Conservation (phyloP, 192 early-diverging fungal genomes). For the Tieghemiomyces parasiticus region DNA sequence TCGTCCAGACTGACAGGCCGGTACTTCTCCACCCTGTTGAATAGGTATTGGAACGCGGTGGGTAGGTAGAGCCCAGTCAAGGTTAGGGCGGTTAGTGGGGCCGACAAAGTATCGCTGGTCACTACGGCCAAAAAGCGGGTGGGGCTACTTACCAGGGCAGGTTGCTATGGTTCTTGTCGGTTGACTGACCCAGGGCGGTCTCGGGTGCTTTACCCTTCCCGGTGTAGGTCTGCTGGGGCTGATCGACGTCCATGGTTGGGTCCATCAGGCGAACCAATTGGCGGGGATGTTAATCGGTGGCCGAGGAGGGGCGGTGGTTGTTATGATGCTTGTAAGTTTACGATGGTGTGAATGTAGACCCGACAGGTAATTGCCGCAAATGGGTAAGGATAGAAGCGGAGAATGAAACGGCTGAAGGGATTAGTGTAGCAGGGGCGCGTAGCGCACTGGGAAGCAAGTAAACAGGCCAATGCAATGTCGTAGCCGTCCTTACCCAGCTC, state of each 20-base stretch:
- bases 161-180: background rate
- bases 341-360: too few relatives aligned
- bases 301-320: too few relatives aligned
- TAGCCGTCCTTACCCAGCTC: too few relatives aligned
- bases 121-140: background rate
- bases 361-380: too few relatives aligned
- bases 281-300: too few relatives aligned
- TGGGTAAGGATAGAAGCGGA: too few relatives aligned
- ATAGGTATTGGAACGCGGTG: background rate
- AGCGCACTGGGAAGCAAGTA: too few relatives aligned
- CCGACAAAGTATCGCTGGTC: background rate
- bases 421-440: too few relatives aligned
- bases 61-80: background rate
- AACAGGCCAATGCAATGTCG: too few relatives aligned
- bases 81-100: background rate
- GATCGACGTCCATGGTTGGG: background rate
- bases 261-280: background rate
- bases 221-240: background rate
- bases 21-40: slow-evolving; percentile 91
- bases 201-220: background rate
- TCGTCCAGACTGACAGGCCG: slow-evolving; percentile 77
- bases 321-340: too few relatives aligned
- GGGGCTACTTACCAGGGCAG: background rate
- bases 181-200: background rate
- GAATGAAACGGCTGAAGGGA: too few relatives aligned